These are phyloP conservation scores for Amanita rubescens DNA, from an alignment of 768 basidiomycete species.

Conservation along the genomic window DNA sequence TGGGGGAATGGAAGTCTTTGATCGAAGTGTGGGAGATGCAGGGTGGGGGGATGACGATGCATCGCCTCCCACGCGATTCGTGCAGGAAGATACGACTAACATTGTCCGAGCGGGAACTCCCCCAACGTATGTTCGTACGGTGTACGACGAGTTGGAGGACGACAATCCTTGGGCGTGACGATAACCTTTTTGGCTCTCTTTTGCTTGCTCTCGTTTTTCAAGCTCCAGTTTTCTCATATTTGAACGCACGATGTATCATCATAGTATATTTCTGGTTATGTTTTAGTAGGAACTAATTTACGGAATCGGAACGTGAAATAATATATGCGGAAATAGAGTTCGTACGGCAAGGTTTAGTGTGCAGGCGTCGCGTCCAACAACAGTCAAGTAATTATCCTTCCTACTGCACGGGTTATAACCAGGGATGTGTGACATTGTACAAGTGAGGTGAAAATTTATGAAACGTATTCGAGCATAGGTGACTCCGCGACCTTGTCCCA, in stretches of 20 bases:
- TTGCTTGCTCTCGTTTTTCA: conserved; percentile 3
- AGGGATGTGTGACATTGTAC: too few species aligned
- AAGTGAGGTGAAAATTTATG: too few species aligned
- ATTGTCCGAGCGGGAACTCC: conserved; percentile 32
- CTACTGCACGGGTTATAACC: too few species aligned
- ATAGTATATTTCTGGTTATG: background rate
- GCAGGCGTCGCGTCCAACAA: too few species aligned
- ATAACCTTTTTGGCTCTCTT: conserved; percentile 10
- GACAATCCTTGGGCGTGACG: conserved; percentile 55
- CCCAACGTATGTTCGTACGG: conserved; percentile 36
- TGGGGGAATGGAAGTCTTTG: conserved; percentile 14
- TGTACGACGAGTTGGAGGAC: conserved; percentile 34
- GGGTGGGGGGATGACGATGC: background rate
- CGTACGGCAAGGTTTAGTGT: too few species aligned
- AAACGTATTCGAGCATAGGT: conserved; percentile 12
- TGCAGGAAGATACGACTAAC: conserved; percentile 13
- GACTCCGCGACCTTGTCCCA: conserved; percentile 11
- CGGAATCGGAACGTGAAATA: too few species aligned
- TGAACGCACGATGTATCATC: background rate
- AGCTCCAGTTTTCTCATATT: background rate
- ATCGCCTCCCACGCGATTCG: background rate
- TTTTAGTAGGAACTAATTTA: background rate
- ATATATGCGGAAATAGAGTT: too few species aligned
- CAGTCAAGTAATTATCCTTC: too few species aligned
- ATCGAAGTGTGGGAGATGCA: background rate